Percentiles rank a stretch among this genome's conserved stretches.
Evolutionary conservation across 2,329 filamentous ascomycete species (phyloP).

Genomic region (Amesomyces nigricolor): DNA sequence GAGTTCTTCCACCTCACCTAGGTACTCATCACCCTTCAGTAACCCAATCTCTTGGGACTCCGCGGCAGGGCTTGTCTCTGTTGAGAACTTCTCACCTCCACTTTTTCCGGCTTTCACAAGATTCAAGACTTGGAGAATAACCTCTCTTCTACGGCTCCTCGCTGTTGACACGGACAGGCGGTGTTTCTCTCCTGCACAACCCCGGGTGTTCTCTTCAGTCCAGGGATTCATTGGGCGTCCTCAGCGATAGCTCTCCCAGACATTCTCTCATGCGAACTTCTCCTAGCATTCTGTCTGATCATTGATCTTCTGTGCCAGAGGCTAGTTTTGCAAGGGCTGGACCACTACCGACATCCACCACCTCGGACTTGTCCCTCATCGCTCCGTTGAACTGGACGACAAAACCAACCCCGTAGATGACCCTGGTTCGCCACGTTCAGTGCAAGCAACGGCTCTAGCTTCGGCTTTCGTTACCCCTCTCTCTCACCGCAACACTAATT

Average conservation of each 20-base stretch:
- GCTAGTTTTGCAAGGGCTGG: background rate
- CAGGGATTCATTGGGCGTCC: background rate
- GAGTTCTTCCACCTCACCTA: background rate
- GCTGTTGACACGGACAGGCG: too few species aligned
- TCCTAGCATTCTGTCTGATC: background rate
- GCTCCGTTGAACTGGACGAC: background rate
- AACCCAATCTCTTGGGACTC: slow-evolving; percentile 8
- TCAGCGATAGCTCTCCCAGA: background rate
- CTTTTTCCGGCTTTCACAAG: too few species aligned
- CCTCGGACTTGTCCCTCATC: background rate
- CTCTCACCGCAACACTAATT: background rate
- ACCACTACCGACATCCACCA: slow-evolving; percentile 15
- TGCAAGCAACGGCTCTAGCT: background rate
- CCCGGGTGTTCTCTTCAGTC: background rate
- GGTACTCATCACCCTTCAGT: slow-evolving; percentile 3
- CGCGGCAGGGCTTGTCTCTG: background rate
- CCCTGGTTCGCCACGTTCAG: slow-evolving; percentile 1
- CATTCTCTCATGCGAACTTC: background rate
- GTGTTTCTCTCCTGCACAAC: too few species aligned
- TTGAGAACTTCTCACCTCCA: too few species aligned
- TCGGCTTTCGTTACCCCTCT: slow-evolving; percentile 14
- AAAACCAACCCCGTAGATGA: background rate
- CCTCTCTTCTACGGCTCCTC: too few species aligned
- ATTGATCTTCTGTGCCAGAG: slow-evolving; percentile 8
- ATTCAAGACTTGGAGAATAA: too few species aligned